Conservation (phyloP, 176 grass and related monocot genomes). For the Ananas comosus region DNA sequence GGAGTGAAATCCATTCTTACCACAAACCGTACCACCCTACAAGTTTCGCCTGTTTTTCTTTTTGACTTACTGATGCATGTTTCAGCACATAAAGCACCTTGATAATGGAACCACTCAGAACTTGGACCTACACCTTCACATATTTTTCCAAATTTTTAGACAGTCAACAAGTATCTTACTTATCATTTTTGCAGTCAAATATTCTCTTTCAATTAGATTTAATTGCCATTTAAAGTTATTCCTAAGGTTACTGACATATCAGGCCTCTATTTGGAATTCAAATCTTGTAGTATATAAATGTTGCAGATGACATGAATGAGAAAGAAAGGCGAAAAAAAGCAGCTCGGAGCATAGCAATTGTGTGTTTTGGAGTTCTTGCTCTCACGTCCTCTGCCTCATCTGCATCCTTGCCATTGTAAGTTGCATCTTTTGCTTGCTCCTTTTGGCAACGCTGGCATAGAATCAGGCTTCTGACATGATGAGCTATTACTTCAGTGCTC, state of each 20-base stretch:
- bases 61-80: too few species aligned
- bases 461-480: neutral
- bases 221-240: neutral
- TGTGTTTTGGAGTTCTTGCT: conserved; percentile 39
- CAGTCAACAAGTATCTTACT: neutral
- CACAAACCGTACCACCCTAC: too few species aligned
- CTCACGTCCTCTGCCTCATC: conserved; percentile 45
- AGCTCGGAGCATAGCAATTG: conserved; percentile 36
- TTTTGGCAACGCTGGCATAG: conserved; percentile 8
- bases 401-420: conserved; percentile 56
- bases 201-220: neutral
- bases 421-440: conserved; percentile 8
- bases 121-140: too few species aligned
- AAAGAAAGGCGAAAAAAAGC: conserved; percentile 46
- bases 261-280: conserved; percentile 5
- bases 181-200: conserved; percentile 1
- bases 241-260: neutral
- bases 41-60: too few species aligned
- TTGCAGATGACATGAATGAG: conserved; percentile 17
- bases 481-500: neutral
- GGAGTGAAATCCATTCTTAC: too few species aligned
- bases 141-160: too few species aligned
- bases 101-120: too few species aligned
- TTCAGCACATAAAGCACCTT: too few species aligned
- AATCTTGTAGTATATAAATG: conserved; percentile 22